These are phyloP conservation scores for Waltergamsia citrina DNA, from an alignment of 2,329 filamentous ascomycete genomes.

Conservation along the genomic window DNA sequence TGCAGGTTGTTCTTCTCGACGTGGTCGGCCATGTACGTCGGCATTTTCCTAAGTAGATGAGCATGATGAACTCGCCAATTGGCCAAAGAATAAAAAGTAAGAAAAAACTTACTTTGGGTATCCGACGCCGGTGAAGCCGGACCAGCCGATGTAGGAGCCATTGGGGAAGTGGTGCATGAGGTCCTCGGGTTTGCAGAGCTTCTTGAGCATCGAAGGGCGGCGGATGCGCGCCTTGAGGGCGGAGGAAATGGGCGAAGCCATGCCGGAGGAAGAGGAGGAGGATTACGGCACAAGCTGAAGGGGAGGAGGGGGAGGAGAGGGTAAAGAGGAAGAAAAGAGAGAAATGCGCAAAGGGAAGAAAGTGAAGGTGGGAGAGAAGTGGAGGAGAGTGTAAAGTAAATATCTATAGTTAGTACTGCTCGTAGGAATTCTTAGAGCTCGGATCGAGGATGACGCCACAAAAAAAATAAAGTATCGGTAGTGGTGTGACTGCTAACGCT, in stretches of 20 bases:
- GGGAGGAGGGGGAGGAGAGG: neutral
- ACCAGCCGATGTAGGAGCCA: conserved; percentile 83
- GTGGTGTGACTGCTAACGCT: no score
- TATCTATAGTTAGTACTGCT: no score
- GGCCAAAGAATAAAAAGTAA: neutral
- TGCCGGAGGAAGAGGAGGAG: neutral
- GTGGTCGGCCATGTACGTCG: conserved; percentile 75
- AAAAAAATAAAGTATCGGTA: no score
- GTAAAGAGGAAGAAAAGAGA: neutral
- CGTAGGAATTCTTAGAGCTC: no score
- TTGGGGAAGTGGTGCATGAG: conserved; percentile 74
- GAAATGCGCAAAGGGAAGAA: neutral
- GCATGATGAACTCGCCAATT: neutral
- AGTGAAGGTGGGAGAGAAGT: neutral
- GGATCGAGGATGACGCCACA: no score
- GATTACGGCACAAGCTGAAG: neutral
- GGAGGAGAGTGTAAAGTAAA: no score
- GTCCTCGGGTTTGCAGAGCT: conserved; percentile 72
- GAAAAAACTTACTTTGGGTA: conserved; percentile 59
- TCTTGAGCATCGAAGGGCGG: conserved; percentile 69
- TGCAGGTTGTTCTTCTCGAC: conserved; percentile 81
- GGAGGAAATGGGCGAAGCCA: conserved; percentile 14
- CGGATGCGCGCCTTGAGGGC: conserved; percentile 67
- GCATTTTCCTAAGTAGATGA: conserved; percentile 70
- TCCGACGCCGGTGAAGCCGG: conserved; percentile 81